Evolutionary conservation across 495 filamentous ascomycete species (phyloP).

Genomic region (Neurospora sp.): DNA sequence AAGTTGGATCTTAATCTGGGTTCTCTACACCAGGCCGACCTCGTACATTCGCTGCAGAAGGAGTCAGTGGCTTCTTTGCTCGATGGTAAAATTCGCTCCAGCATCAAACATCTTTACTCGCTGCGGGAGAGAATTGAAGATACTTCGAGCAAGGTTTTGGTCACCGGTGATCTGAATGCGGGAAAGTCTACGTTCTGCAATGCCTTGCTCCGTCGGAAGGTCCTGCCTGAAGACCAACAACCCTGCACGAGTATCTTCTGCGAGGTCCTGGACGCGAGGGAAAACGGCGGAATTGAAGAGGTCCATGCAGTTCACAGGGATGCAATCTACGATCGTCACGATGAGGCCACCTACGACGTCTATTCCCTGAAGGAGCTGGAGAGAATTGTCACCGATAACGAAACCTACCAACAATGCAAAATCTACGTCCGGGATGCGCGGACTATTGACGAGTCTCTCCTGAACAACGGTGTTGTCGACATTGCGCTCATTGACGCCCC

Average conservation of each 20-base stretch:
- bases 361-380: slow-evolving; percentile 69
- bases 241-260: slow-evolving; percentile 99
- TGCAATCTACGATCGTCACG: slow-evolving; percentile 68
- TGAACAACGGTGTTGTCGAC: slow-evolving; percentile 96
- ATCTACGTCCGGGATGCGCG: slow-evolving; percentile 91
- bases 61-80: slow-evolving; percentile 76
- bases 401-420: slow-evolving; percentile 86
- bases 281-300: slow-evolving; percentile 85
- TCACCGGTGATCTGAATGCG: slow-evolving; percentile 96
- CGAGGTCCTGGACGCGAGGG: slow-evolving; percentile 84
- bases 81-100: slow-evolving; percentile 88
- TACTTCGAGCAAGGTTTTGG: slow-evolving; percentile 90
- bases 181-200: slow-evolving; percentile 99
- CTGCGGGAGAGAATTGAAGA: slow-evolving; percentile 93
- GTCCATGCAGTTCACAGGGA: slow-evolving; percentile 90
- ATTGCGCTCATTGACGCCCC: slow-evolving; percentile 97
- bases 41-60: slow-evolving; percentile 96
- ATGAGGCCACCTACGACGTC: slow-evolving; percentile 89
- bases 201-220: slow-evolving; percentile 80
- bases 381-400: slow-evolving; percentile 79
- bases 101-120: slow-evolving; percentile 76
- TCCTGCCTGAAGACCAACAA: slow-evolving; percentile 93
- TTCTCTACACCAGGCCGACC: slow-evolving; percentile 70
- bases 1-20: slow-evolving; percentile 92
- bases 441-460: slow-evolving; percentile 80